Percentiles rank a stretch among this genome's conserved stretches.
These are phyloP conservation scores for Xylaria sp. DNA, from an alignment of 2,329 filamentous ascomycete species.

Conservation along the genomic window DNA sequence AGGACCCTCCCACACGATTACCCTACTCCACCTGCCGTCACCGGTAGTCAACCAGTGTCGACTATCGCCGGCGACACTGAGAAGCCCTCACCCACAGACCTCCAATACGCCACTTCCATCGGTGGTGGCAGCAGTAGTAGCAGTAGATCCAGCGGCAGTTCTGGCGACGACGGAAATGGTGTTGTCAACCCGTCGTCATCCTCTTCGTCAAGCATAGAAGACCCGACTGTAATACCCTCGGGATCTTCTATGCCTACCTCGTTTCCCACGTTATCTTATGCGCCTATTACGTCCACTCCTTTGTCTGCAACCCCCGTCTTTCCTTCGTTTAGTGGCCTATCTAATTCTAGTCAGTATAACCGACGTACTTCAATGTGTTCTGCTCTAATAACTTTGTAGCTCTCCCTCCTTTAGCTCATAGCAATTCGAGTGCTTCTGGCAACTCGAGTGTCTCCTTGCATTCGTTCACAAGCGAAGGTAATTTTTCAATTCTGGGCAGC, in stretches of 20 bases:
- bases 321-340: conserved; percentile 38
- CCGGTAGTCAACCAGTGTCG: conserved; percentile 28
- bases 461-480: conserved; percentile 30
- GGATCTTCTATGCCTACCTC: conserved; percentile 42
- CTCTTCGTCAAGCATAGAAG: conserved; percentile 31
- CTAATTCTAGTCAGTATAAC: conserved; percentile 35
- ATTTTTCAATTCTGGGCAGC: conserved; percentile 27
- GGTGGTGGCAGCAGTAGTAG: too few species aligned
- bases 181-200: conserved; percentile 28
- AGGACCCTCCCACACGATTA: conserved; percentile 47
- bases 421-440: conserved; percentile 26
- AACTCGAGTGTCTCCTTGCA: conserved; percentile 34
- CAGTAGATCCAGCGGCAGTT: background rate
- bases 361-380: background rate
- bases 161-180: conserved; percentile 31
- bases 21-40: conserved; percentile 32
- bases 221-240: conserved; percentile 39
- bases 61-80: conserved; percentile 43
- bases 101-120: conserved; percentile 40
- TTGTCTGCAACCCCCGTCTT: conserved; percentile 39
- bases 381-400: conserved; percentile 23
- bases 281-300: conserved; percentile 42
- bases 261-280: conserved; percentile 42
- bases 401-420: conserved; percentile 27
- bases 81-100: conserved; percentile 42